Percentiles rank a stretch among this genome's conserved stretches.
Evolutionary conservation across 2,329 filamentous ascomycete genomes (phyloP).

Genomic region (Lachnellula occidentalis): DNA sequence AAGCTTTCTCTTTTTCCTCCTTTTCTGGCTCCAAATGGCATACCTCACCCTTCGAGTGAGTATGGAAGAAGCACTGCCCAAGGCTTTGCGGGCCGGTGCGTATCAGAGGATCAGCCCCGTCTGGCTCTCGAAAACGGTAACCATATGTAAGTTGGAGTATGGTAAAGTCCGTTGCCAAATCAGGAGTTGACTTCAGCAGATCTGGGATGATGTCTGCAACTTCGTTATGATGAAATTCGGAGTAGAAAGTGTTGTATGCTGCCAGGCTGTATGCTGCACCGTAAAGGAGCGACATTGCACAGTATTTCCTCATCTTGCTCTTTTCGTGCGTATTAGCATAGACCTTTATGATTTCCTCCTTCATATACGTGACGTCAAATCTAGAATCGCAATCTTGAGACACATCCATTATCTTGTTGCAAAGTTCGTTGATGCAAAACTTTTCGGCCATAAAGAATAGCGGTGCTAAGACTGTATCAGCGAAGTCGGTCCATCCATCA

Average conservation of each 20-base stretch:
- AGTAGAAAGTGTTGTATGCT: no score
- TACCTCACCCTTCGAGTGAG: not conserved
- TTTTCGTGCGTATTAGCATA: not conserved
- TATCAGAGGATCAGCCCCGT: not conserved
- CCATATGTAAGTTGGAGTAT: not conserved
- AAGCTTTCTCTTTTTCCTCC: not conserved
- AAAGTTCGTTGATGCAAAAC: not conserved
- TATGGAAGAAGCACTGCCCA: not conserved
- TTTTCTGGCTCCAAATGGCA: not conserved
- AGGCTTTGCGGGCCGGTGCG: not conserved
- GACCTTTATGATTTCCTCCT: not conserved
- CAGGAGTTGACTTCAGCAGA: no score
- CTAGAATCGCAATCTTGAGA: not conserved
- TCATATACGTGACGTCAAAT: rapidly evolving
- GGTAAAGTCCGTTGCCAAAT: no score
- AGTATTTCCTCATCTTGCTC: not conserved
- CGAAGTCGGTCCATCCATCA: not conserved
- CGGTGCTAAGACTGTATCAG: not conserved
- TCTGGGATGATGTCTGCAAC: no score
- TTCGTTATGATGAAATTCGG: no score
- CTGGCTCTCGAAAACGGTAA: not conserved
- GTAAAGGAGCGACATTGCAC: not conserved
- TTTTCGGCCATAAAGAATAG: not conserved
- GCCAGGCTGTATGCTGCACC: not conserved
- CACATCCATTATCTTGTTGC: not conserved